Conservation (phyloP, 768 basidiomycete genomes). For the Sporobolomyces roseus region DNA sequence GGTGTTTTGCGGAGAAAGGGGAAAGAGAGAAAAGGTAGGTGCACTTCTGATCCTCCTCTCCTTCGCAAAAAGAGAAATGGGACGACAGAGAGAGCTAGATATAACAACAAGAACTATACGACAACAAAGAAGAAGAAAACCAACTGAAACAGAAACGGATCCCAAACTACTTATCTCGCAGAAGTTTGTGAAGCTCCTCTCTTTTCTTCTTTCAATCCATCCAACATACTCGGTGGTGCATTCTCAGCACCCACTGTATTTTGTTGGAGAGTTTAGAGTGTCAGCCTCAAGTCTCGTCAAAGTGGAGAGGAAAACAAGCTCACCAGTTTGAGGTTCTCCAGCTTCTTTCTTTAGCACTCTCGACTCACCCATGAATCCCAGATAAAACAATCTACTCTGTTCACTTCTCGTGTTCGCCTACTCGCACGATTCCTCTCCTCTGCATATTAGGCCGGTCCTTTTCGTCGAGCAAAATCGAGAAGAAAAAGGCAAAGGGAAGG, state of each 20-base stretch:
- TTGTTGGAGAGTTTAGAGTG: not conserved
- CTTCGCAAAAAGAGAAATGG: not conserved
- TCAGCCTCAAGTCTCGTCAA: not conserved
- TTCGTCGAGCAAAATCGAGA: not conserved
- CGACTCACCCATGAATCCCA: slow-evolving; percentile 45
- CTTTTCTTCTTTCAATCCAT: slow-evolving; percentile 33
- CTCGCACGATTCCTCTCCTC: not conserved
- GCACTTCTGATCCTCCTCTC: not conserved
- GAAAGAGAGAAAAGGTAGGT: not conserved
- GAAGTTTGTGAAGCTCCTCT: slow-evolving; percentile 13
- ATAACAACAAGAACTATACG: not conserved
- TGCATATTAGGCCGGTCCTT: not conserved
- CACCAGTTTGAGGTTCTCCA: slow-evolving; percentile 26
- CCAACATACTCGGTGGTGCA: slow-evolving; percentile 19
- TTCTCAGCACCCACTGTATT: slow-evolving; percentile 34
- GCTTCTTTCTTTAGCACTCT: slow-evolving; percentile 42
- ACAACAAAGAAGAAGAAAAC: not conserved
- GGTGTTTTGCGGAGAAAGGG: not conserved
- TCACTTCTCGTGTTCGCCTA: slow-evolving; percentile 25
- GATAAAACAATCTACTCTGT: slow-evolving; percentile 37
- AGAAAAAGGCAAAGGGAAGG: not conserved
- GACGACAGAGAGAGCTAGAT: not conserved
- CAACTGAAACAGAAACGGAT: too few species aligned
- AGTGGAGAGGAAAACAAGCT: not conserved
- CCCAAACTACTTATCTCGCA: slow-evolving; percentile 24